Evolutionary conservation across 805 yeast genomes (phyloP).

Genomic region (Candida sphagnicola): DNA sequence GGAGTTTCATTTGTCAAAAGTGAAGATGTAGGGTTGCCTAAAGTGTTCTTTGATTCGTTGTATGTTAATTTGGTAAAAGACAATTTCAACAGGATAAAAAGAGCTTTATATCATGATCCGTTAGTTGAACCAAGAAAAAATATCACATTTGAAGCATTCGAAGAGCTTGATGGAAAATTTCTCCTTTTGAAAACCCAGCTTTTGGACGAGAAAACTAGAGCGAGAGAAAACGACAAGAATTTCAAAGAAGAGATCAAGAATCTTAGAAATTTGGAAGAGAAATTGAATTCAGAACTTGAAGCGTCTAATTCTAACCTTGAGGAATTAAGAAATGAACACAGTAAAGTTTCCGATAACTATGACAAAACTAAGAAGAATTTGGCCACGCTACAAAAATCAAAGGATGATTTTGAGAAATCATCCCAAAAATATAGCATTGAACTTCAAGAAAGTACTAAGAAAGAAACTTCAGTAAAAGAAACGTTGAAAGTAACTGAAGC

Average conservation of each 20-base stretch:
- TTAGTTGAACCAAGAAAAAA: constrained; percentile 62
- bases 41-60: constrained; percentile 63
- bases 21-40: constrained; percentile 86
- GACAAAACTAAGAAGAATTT: constrained; percentile 18
- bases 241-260: constrained; percentile 16
- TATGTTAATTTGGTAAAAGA: constrained; percentile 69
- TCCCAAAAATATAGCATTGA: constrained; percentile 28
- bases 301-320: constrained; percentile 12
- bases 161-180: constrained; percentile 38
- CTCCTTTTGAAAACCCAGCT: constrained; percentile 21
- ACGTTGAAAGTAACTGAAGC: constrained; percentile 22
- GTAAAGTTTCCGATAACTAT: constrained; percentile 15
- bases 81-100: constrained; percentile 60
- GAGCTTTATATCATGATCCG: constrained; percentile 74
- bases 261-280: constrained; percentile 12
- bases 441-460: constrained; percentile 26
- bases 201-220: constrained; percentile 16
- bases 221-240: constrained; percentile 14
- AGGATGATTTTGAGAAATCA: constrained; percentile 24
- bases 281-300: constrained; percentile 12
- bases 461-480: constrained; percentile 19
- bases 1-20: constrained; percentile 44
- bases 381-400: constrained; percentile 23
- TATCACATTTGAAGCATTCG: constrained; percentile 59
- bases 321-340: constrained; percentile 17